Evolutionary conservation across 1,284 basidiomycete genomes (phyloP), one percentile per base, ranked within the genome.

Genomic region (Ustilago sp.): DNA sequence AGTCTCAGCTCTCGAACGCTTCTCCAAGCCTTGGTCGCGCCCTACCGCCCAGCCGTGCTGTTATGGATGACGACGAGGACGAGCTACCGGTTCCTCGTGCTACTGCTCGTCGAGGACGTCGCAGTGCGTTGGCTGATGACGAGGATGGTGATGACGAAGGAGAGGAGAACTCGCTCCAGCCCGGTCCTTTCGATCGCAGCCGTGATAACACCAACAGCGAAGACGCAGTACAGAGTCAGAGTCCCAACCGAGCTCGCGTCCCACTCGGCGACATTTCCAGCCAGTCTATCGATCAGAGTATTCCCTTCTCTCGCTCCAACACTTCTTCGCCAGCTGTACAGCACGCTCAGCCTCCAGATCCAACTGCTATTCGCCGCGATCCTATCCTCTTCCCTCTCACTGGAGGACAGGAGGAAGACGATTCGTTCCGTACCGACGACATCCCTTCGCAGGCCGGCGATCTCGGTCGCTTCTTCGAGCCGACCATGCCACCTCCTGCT

Each of bases 381-480:
- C 48, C 58, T 13, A 47, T 57, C 17, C n/a, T 76, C 47, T 53
- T 71, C 28, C 59, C 68, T 15, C 48, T 35, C 39, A n/a, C 41
- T 2, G 57, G 47, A 15, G 70, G 59, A 11, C 67, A 68, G 12
- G 53, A 68, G 11, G 70, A 77, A 19, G 68, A 70, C 36, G 77
- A 75, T 9, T 76, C 74, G 13, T 76, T 76, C 68, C 65, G 74
- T 6, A 76, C 72, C 43, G 69, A 73, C 45, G 74, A 77, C 43
- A 73, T 77, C n/a, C 69, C 69, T 7, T 72, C 68, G n/a, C 59
- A 73, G 28, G 63, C 66, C 48, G 78, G 39, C n/a, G 77, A 77
- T 28, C 70, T 81, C 0, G 70, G 80, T 34, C 72, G 67, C 38
- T 81, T 80, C 78, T 80, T 80, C 38, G 77, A 62, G 54, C 67